These are phyloP conservation scores for Talaromyces proteolyticus DNA, from an alignment of 495 filamentous ascomycete species.

Conservation along the genomic window DNA sequence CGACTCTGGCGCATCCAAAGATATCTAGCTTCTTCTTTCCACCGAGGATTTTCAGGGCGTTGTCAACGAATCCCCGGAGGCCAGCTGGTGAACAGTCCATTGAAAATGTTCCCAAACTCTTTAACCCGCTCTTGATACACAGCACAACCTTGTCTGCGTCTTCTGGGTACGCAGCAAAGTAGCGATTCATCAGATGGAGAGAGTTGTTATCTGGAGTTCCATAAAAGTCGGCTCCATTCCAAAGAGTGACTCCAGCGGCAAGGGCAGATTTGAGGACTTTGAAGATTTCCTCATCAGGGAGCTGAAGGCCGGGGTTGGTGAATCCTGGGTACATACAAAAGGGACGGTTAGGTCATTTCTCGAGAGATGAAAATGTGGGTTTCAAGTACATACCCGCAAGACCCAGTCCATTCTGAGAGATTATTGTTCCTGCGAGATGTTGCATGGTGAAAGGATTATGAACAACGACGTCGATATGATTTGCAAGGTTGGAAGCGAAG, in stretches of 20 bases:
- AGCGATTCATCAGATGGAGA: slow-evolving; percentile 55
- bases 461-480: no score
- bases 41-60: slow-evolving; percentile 47
- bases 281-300: slow-evolving; percentile 51
- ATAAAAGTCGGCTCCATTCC: slow-evolving; percentile 26
- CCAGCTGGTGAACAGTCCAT: slow-evolving; percentile 45
- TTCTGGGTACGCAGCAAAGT: slow-evolving; percentile 63
- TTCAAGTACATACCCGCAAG: slow-evolving; percentile 9
- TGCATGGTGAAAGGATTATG: no score
- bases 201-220: slow-evolving; percentile 34
- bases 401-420: slow-evolving; percentile 14
- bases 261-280: slow-evolving; percentile 57
- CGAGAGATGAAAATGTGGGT: neutral
- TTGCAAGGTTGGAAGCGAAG: no score
- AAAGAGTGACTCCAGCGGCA: slow-evolving; percentile 48
- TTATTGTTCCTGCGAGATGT: slow-evolving; percentile 13
- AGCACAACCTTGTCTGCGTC: slow-evolving; percentile 61
- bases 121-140: slow-evolving; percentile 55
- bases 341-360: neutral
- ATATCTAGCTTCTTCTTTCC: slow-evolving; percentile 70
- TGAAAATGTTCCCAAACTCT: slow-evolving; percentile 15
- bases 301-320: slow-evolving; percentile 51
- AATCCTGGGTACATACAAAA: no score
- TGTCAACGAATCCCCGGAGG: slow-evolving; percentile 49
- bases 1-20: slow-evolving; percentile 64